These are phyloP conservation scores for Amesomyces nigricolor DNA, from an alignment of 2,329 filamentous ascomycete genomes.

Conservation along the genomic window DNA sequence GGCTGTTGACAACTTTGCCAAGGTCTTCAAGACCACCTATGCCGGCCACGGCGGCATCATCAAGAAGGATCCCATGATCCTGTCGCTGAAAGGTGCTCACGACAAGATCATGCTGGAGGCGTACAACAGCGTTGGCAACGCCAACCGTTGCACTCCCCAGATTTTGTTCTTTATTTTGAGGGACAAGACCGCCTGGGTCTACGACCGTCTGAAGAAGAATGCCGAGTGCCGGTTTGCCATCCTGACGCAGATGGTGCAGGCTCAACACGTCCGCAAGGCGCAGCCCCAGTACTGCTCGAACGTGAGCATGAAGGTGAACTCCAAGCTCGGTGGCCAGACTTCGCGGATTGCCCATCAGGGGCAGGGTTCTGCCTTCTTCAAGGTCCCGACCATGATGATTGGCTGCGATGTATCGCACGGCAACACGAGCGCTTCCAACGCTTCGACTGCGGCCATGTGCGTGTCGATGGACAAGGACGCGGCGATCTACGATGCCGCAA, in stretches of 20 bases:
- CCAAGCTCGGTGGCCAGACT: constrained; percentile 84
- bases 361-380: constrained; percentile 38
- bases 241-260: constrained; percentile 75
- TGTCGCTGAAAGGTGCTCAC: constrained; percentile 32
- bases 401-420: constrained; percentile 89
- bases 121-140: constrained; percentile 50
- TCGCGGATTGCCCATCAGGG: constrained; percentile 38
- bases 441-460: constrained; percentile 84
- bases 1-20: constrained; percentile 54
- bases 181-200: constrained; percentile 64
- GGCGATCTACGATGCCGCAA: constrained; percentile 71
- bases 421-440: constrained; percentile 56
- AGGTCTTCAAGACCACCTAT: constrained; percentile 41
- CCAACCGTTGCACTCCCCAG: constrained; percentile 56
- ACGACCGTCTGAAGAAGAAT: constrained; percentile 83
- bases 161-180: constrained; percentile 75
- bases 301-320: constrained; percentile 93
- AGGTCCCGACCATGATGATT: constrained; percentile 69
- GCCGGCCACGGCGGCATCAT: constrained; percentile 46
- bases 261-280: constrained; percentile 60
- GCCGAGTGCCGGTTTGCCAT: constrained; percentile 81
- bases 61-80: constrained; percentile 31
- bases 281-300: constrained; percentile 86
- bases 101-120: constrained; percentile 49
- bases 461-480: constrained; percentile 68